Percentiles rank a stretch among this genome's conserved stretches.
These are phyloP conservation scores for Eimeria maxima DNA, from an alignment of 169 alveolate species.

Conservation along the genomic window DNA sequence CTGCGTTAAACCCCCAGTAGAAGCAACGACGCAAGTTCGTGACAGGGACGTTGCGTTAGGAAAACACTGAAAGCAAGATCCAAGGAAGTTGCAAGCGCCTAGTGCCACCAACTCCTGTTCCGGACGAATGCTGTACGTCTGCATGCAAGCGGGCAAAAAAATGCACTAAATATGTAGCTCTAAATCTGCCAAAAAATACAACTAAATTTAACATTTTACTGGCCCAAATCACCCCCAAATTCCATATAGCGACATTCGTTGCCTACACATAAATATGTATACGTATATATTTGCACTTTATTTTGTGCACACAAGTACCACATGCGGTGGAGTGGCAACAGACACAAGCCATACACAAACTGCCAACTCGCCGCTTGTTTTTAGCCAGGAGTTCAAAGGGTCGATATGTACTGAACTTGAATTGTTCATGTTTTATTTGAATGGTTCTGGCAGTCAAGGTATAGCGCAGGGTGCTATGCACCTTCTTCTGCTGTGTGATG, in stretches of 20 bases:
- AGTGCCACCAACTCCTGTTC: conserved; percentile 82
- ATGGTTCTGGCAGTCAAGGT: background rate
- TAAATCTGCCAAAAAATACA: no score
- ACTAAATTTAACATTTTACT: no score
- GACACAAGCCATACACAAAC: background rate
- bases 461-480: background rate
- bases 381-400: background rate
- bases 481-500: conserved; percentile 82
- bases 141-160: background rate
- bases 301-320: background rate
- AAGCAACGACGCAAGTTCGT: conserved; percentile 76
- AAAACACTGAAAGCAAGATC: conserved; percentile 84
- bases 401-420: background rate
- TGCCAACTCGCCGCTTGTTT: background rate
- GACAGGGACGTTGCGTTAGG: conserved; percentile 85
- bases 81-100: conserved; percentile 79
- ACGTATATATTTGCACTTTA: no score
- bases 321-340: background rate
- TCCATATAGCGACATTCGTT: no score
- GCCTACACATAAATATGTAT: no score
- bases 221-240: no score
- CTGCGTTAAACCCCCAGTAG: conserved; percentile 76
- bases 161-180: background rate
- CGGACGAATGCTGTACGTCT: conserved; percentile 80
- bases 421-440: background rate